Percentiles rank a stretch among this genome's conserved stretches.
These are phyloP conservation scores for Colletotrichum salicis DNA, from an alignment of 2,329 filamentous ascomycete genomes.

Conservation along the genomic window DNA sequence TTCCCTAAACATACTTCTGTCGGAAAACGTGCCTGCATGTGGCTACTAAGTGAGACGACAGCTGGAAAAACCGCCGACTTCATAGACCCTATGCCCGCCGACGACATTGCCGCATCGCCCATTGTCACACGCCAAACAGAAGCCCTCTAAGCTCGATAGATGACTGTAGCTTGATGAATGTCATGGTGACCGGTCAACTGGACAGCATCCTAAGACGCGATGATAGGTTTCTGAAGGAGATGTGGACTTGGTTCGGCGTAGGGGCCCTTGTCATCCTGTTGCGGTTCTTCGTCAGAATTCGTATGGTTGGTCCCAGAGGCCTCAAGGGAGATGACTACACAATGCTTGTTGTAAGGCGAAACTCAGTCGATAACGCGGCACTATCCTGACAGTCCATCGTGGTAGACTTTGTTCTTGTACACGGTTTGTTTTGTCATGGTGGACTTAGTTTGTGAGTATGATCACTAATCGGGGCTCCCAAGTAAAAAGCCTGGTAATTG, in stretches of 20 bases:
- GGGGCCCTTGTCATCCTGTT: conserved; percentile 45
- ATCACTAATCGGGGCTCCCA: background rate
- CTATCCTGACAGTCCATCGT: background rate
- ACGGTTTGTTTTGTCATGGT: conserved; percentile 49
- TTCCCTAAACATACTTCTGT: background rate
- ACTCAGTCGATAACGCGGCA: background rate
- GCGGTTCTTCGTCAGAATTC: conserved; percentile 48
- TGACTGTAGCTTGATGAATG: background rate
- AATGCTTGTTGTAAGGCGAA: conserved; percentile 41
- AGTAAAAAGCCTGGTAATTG: too few relatives aligned
- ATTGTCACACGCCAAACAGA: background rate
- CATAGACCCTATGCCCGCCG: background rate
- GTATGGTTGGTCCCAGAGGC: conserved; percentile 49
- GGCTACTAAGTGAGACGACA: background rate
- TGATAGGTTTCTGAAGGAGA: conserved; percentile 42
- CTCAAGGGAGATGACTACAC: conserved; percentile 53
- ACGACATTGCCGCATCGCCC: background rate
- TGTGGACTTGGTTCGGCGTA: conserved; percentile 45
- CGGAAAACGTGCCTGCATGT: background rate
- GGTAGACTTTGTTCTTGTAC: conserved; percentile 42
- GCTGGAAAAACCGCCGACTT: background rate
- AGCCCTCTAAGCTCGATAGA: background rate
- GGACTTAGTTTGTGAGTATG: conserved; percentile 44
- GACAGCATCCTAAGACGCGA: conserved; percentile 17
- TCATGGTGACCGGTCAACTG: conserved; percentile 4